Percentiles rank a stretch among this genome's conserved stretches.
phyloP scores from a whole-genome alignment of 768 basidiomycete genomes.

The Amyloporia xantha region DNA sequence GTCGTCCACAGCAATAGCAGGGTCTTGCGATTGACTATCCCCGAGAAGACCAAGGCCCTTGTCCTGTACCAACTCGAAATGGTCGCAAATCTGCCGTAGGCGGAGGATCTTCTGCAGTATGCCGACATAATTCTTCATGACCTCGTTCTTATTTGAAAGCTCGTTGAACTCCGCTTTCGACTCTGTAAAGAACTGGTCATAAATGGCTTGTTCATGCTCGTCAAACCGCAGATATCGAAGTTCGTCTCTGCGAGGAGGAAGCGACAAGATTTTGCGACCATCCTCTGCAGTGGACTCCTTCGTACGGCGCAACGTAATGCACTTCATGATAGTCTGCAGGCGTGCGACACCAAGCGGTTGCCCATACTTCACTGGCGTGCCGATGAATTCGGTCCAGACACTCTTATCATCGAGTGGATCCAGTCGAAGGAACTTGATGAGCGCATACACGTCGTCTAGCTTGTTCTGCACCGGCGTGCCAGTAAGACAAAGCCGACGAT shows the following conservation, averaged over 20 bases:
- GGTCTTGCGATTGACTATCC: constrained; percentile 40
- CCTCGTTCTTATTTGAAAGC: constrained; percentile 80
- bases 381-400: constrained; percentile 89
- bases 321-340: constrained; percentile 96
- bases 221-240: constrained; percentile 82
- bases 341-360: constrained; percentile 85
- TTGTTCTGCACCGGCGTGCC: constrained; percentile 99
- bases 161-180: constrained; percentile 90
- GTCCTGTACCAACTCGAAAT: constrained; percentile 70
- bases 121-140: constrained; percentile 98
- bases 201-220: constrained; percentile 74
- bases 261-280: constrained; percentile 77
- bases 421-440: constrained; percentile 92
- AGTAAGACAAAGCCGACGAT: constrained; percentile 90
- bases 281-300: constrained; percentile 82
- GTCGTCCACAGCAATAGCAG: constrained; percentile 65
- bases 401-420: constrained; percentile 91
- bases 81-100: constrained; percentile 96
- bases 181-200: constrained; percentile 82
- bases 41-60: constrained; percentile 52
- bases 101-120: constrained; percentile 95
- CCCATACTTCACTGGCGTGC: constrained; percentile 87
- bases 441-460: constrained; percentile 93
- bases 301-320: constrained; percentile 92
- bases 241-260: constrained; percentile 89